phyloP scores from a whole-genome alignment of 2,329 filamentous ascomycete species.

The Colletotrichum falcatum region DNA sequence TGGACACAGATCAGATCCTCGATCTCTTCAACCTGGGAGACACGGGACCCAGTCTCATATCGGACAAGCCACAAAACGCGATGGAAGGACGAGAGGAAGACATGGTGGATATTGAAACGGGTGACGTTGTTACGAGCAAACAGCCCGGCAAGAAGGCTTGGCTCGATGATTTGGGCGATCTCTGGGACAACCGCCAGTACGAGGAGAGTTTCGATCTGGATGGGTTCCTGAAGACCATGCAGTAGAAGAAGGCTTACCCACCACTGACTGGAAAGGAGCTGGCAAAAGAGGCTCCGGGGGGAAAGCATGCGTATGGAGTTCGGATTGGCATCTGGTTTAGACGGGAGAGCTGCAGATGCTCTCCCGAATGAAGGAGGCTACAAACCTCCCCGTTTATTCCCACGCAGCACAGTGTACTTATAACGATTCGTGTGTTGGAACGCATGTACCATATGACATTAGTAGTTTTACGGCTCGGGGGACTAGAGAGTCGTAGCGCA shows the following conservation, averaged over 20 bases:
- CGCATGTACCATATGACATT: constrained; percentile 35
- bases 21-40: constrained; percentile 95
- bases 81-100: constrained; percentile 79
- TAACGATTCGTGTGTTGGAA: constrained; percentile 34
- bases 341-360: constrained; percentile 30
- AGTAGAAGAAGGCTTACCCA: constrained; percentile 53
- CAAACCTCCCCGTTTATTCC: constrained; percentile 1
- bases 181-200: constrained; percentile 98
- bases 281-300: background rate
- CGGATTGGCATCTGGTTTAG: constrained; percentile 34
- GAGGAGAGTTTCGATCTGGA: constrained; percentile 98
- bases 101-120: constrained; percentile 92
- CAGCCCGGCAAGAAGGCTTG: constrained; percentile 97
- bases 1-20: constrained; percentile 98
- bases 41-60: constrained; percentile 73
- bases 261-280: background rate
- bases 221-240: constrained; percentile 95
- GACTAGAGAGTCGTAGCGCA: background rate
- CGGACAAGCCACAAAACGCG: constrained; percentile 68
- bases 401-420: constrained; percentile 26
- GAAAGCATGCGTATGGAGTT: constrained; percentile 36
- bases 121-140: constrained; percentile 81
- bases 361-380: constrained; percentile 15
- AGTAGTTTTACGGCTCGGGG: constrained; percentile 1
- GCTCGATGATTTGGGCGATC: constrained; percentile 92